Conservation (phyloP, 2,329 filamentous ascomycete species). For the Pyrenophora seminiperda region DNA sequence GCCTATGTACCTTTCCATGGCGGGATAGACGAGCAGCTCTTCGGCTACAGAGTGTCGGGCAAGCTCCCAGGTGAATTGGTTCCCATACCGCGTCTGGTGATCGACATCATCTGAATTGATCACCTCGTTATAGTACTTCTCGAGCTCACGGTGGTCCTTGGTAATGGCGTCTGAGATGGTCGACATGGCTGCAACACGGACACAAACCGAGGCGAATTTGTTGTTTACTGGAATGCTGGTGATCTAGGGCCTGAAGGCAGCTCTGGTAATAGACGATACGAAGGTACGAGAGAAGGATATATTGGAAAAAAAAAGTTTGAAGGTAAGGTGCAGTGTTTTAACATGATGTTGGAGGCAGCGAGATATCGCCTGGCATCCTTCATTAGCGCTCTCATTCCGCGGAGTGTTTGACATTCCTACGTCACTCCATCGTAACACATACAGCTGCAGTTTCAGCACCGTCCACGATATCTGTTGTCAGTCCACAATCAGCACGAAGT, state of each 20-base stretch:
- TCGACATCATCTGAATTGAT: slow-evolving; percentile 49
- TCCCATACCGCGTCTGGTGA: slow-evolving; percentile 53
- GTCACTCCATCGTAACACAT: slow-evolving; percentile 2
- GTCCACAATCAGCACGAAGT: too few relatives aligned
- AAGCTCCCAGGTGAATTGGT: slow-evolving; percentile 60
- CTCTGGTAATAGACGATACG: slow-evolving; percentile 9
- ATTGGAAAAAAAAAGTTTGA: neutral
- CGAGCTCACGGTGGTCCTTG: slow-evolving; percentile 51
- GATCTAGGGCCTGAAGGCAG: slow-evolving; percentile 11
- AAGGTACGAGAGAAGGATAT: slow-evolving; percentile 15
- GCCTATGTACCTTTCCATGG: slow-evolving; percentile 44
- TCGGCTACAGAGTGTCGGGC: slow-evolving; percentile 59
- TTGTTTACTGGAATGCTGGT: slow-evolving; percentile 1
- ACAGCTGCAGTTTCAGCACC: neutral
- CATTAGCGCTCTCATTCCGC: slow-evolving; percentile 2
- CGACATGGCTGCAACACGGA: slow-evolving; percentile 3
- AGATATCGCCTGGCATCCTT: neutral
- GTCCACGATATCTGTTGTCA: too few relatives aligned
- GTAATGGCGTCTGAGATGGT: slow-evolving; percentile 40
- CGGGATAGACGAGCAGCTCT: slow-evolving; percentile 52
- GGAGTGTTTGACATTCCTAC: neutral
- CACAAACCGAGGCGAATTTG: slow-evolving; percentile 9
- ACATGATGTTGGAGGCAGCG: neutral
- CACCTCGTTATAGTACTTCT: slow-evolving; percentile 53
- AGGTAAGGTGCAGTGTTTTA: neutral